A percentile compares a stretch with the other conserved stretches of the same genome.
These are phyloP conservation scores for Pseudomonodictys pantanalensis DNA, from an alignment of 495 filamentous ascomycete species.

Conservation along the genomic window DNA sequence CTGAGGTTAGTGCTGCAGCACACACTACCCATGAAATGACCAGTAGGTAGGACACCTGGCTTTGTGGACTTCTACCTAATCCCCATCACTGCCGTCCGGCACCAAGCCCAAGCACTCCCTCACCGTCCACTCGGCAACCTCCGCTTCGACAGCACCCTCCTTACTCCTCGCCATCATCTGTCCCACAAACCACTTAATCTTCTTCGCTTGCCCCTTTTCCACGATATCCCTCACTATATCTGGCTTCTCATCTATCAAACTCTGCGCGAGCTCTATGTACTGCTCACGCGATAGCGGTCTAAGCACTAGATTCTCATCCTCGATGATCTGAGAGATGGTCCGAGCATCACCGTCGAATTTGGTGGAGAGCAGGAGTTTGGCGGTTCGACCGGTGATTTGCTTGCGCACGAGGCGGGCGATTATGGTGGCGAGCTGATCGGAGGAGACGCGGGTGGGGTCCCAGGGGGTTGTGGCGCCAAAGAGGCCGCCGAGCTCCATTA, in stretches of 20 bases:
- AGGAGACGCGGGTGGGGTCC: conserved; percentile 55
- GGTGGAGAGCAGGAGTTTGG: conserved; percentile 67
- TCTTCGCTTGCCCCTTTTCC: conserved; percentile 62
- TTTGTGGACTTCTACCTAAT: too few species aligned
- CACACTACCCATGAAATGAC: too few species aligned
- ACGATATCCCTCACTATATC: conserved; percentile 67
- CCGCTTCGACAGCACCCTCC: conserved; percentile 74
- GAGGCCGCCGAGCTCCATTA: conserved; percentile 85
- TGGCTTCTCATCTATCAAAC: conserved; percentile 52
- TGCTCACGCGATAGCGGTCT: conserved; percentile 57
- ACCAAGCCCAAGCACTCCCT: conserved; percentile 50
- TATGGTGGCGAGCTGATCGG: conserved; percentile 62
- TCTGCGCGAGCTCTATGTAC: conserved; percentile 56
- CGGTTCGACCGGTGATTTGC: conserved; percentile 64
- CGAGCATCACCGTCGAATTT: conserved; percentile 53
- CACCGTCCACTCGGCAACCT: conserved; percentile 65
- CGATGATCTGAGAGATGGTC: conserved; percentile 58
- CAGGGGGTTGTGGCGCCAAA: conserved; percentile 56
- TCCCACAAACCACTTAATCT: conserved; percentile 84
- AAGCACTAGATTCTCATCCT: conserved; percentile 64
- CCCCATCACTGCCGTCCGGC: too few species aligned
- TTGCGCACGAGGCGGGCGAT: conserved; percentile 60
- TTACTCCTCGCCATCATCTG: conserved; percentile 80
- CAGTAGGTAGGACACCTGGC: too few species aligned
- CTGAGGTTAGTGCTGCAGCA: too few species aligned